Evolutionary conservation across 805 yeast species (phyloP), one percentile per base, ranked within the genome.

Genomic region (Naumovozyma dairenensis): DNA sequence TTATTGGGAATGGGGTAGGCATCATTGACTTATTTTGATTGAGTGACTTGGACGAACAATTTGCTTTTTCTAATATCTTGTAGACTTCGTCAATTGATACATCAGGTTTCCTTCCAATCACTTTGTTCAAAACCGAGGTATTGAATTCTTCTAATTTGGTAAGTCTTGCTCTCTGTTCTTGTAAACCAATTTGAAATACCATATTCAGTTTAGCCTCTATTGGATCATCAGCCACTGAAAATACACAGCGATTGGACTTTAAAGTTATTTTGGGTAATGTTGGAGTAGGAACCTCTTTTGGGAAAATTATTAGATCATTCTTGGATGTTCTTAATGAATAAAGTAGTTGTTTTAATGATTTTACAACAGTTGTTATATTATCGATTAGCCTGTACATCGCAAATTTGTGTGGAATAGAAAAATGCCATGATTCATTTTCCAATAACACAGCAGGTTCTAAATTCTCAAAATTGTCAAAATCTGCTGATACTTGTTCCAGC

Each of bases 181-280:
- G 38, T 15, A 59, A 32, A 1, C 94, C 94, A 8, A 80, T 64
- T 44, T 78, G 77, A 47, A 69, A 76, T 18, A 79, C 72, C 48
- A 72, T 63, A 16, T 73, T 69, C 30, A 87, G 59, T 45, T 83
- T 77, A 6, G 76, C 65, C 55, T 89, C 97, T 53, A 87, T 86
- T 6, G 94, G 89, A 56, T 89, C 96, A 54, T 83, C 94, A 36
- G 83, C 94, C 42, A 86, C 65, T 16, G 79, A 67, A 25, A 86
- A 59, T 4, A 79, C 63, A 41, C 83, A 65, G 26, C 71, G 62
- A 5, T 63, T 63, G 0, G 93, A 64, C 27, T 61, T 67, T 24
- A 86, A 44, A 16, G 69, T 66, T 2, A 84, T 58, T 15, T 59
- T 61, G 10, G 87, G 87, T 6, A 89, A 61, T 0, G 72, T 67